phyloP scores from a whole-genome alignment of 1,284 basidiomycete species.

The Pterulicium gracile region DNA sequence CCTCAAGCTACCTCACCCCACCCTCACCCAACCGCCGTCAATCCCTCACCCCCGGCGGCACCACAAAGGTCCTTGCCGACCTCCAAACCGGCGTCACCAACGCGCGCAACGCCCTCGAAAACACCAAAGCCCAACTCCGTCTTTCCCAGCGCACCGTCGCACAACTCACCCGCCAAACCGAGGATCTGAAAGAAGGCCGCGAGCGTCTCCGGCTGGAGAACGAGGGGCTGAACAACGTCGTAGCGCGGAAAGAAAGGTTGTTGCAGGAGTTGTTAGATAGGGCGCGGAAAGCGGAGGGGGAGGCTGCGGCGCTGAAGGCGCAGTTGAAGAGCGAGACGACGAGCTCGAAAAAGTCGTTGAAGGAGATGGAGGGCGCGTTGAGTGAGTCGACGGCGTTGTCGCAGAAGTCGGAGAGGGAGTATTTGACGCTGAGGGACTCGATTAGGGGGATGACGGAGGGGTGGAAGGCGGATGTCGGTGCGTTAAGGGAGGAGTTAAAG shows the following conservation, averaged over 20 bases:
- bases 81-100: conserved; percentile 74
- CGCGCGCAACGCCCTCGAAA: conserved; percentile 70
- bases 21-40: conserved; percentile 40
- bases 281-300: conserved; percentile 72
- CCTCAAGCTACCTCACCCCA: conserved; percentile 23
- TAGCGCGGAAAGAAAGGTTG: conserved; percentile 76
- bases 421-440: conserved; percentile 63
- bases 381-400: conserved; percentile 65
- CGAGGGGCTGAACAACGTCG: conserved; percentile 76
- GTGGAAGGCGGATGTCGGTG: conserved; percentile 59
- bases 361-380: conserved; percentile 66
- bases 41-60: conserved; percentile 65
- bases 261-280: conserved; percentile 77
- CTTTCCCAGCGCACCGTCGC: conserved; percentile 71
- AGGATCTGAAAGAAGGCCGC: conserved; percentile 78
- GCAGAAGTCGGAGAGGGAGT: conserved; percentile 70
- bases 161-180: conserved; percentile 69
- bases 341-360: conserved; percentile 58
- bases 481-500: conserved; percentile 57
- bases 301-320: conserved; percentile 49
- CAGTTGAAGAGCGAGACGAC: conserved; percentile 65
- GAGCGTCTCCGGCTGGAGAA: conserved; percentile 75
- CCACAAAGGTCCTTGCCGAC: conserved; percentile 75
- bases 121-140: conserved; percentile 69
- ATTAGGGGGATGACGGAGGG: conserved; percentile 56